These are phyloP conservation scores for Marchantia paleacea DNA, from an alignment of 225 moss, liverwort and hornwort genomes.

Conservation along the genomic window DNA sequence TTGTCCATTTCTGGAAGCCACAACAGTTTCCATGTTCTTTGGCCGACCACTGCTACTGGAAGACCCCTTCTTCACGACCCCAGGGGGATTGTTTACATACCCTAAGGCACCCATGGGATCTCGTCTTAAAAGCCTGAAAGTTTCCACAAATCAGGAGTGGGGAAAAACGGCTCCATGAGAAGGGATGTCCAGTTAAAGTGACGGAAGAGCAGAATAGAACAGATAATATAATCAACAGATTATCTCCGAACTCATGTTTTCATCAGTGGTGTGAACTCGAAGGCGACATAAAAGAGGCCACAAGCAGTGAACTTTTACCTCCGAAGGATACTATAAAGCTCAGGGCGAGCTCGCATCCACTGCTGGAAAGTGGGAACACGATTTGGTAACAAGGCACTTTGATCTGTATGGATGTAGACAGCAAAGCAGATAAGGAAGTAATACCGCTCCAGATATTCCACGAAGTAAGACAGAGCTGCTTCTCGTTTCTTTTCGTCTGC, in stretches of 20 bases:
- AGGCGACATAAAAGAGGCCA: too few relatives aligned
- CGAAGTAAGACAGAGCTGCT: slow-evolving; percentile 97
- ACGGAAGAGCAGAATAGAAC: not conserved
- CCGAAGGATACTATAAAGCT: slow-evolving; percentile 99
- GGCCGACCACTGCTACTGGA: slow-evolving; percentile 76
- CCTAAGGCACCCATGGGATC: slow-evolving; percentile 99
- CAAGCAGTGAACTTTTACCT: slow-evolving; percentile 45
- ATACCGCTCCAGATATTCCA: slow-evolving; percentile 98
- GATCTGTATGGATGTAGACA: slow-evolving; percentile 94
- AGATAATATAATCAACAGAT: not conserved
- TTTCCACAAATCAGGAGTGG: not conserved
- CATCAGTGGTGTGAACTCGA: not conserved
- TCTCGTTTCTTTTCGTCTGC: slow-evolving; percentile 99
- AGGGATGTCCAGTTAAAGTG: not conserved
- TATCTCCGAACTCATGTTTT: not conserved
- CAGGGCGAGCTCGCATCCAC: slow-evolving; percentile 98
- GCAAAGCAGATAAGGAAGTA: slow-evolving; percentile 99
- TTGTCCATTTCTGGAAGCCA: slow-evolving; percentile 83
- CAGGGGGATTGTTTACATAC: slow-evolving; percentile 67
- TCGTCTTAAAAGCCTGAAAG: slow-evolving; percentile 79
- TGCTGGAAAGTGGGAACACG: slow-evolving; percentile 79
- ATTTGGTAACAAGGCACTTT: slow-evolving; percentile 59
- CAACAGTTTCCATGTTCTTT: slow-evolving; percentile 79
- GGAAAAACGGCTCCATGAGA: not conserved
- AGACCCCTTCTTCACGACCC: slow-evolving; percentile 49